Evolutionary conservation across 768 basidiomycete genomes (phyloP), one percentile per base, ranked within the genome.

Genomic region (Tricholoma terreum): DNA sequence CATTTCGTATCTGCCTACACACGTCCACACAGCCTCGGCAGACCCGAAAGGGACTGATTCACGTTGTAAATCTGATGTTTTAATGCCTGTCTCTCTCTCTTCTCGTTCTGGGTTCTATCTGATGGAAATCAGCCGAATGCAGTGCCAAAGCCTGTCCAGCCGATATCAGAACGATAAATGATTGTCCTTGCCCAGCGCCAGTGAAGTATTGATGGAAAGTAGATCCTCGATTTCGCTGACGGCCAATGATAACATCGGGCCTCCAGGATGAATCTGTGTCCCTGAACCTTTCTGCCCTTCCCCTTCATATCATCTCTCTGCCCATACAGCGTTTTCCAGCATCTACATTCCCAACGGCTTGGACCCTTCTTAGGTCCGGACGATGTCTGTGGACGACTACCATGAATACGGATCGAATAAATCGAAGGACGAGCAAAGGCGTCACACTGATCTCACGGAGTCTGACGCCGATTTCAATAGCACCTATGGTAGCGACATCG

Each of bases 401-500:
- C 31, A 33, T 33, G 31, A 10, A 33, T 33, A 33, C 31, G 31
- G 31, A 33, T 33, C 31, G 31, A 33, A 10, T 33, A 33, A 33
- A 33, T 33, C 10, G 31, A 33, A 33, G 31, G 31, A 33, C 36
- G 14, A 15, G 36, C 36, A 38, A 38, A 15, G 36, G 36, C 36
- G 36, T 38, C 15, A 38, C 36, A 11, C 36, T 38, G 36, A 38
- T 38, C 12, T 14, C 36, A 14, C 36, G n/a, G n/a, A n/a, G 12
- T 38, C 36, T 24, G 49, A 50, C 46, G 42, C 17, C 6, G 42
- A 46, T 34, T 55, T 55, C 27, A 55, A 55, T 30, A 55, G 42
- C 24, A 24, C 17, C 24, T 55, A 55, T 30, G 40, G 54, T 15
- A 55, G 54, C n/a, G 54, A 54, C 34, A 36, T 54, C 52, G 52